Percentiles rank a stretch among this genome's conserved stretches.
Evolutionary conservation across 805 yeast genomes (phyloP).

Genomic region (Vanderwaltozyma verrucispora): DNA sequence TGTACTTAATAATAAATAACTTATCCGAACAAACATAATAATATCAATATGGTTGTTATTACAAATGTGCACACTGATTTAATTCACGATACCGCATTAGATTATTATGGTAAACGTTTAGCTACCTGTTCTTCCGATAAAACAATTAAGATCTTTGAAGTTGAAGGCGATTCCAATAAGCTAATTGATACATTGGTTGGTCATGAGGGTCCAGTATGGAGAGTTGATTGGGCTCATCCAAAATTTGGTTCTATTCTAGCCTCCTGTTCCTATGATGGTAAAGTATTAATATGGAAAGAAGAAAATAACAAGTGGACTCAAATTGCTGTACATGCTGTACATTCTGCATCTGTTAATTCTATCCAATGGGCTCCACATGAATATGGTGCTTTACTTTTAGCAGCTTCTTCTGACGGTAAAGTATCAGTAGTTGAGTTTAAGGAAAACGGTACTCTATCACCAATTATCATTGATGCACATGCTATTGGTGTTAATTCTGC

Average conservation of each 20-base stretch:
- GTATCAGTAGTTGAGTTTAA: constrained; percentile 85
- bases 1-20: too few species aligned
- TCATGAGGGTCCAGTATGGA: constrained; percentile 99
- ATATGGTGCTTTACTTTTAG: constrained; percentile 82
- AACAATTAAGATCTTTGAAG: constrained; percentile 87
- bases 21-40: too few species aligned
- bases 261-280: constrained; percentile 91
- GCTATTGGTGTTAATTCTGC: constrained; percentile 91
- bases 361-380: constrained; percentile 98
- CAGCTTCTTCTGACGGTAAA: constrained; percentile 89
- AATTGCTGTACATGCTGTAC: constrained; percentile 78
- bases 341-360: constrained; percentile 89
- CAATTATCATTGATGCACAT: constrained; percentile 58
- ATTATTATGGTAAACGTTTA: constrained; percentile 89
- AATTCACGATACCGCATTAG: constrained; percentile 94
- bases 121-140: constrained; percentile 97
- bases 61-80: constrained; percentile 87
- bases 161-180: constrained; percentile 75
- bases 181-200: constrained; percentile 78
- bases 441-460: constrained; percentile 73
- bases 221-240: constrained; percentile 98
- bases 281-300: constrained; percentile 90
- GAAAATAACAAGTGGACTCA: constrained; percentile 81
- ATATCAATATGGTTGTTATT: constrained; percentile 52
- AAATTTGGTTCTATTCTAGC: constrained; percentile 93